Evolutionary conservation across 192 early-diverging fungal genomes (phyloP).

Genomic region (Coemansia umbellata): DNA sequence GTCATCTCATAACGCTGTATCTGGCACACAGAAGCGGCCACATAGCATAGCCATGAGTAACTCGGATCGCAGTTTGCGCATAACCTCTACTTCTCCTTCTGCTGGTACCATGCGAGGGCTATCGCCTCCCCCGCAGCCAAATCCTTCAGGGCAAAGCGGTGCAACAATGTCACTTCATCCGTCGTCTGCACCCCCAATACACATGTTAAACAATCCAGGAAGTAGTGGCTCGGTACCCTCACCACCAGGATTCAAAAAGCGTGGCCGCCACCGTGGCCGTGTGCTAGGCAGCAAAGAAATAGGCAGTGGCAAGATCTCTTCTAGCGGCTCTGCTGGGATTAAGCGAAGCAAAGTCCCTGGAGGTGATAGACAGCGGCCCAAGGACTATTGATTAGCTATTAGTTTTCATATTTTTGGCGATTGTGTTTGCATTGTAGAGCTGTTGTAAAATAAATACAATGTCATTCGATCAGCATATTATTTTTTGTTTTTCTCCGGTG

Average conservation of each 20-base stretch:
- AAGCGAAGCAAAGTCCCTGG: constrained; percentile 20
- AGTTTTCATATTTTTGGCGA: too few relatives aligned
- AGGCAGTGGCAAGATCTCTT: not conserved
- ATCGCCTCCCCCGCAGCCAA: not conserved
- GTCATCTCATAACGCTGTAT: not conserved
- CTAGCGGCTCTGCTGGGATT: not conserved
- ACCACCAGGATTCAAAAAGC: constrained; percentile 14
- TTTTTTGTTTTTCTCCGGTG: too few relatives aligned
- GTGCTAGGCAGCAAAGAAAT: not conserved
- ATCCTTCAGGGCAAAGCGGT: not conserved
- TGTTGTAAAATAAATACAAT: too few relatives aligned
- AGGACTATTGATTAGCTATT: constrained; percentile 3
- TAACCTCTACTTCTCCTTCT: not conserved
- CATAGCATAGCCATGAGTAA: constrained; percentile 1
- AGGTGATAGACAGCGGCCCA: constrained; percentile 16
- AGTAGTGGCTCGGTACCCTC: not conserved
- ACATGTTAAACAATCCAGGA: not conserved
- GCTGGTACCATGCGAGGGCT: not conserved
- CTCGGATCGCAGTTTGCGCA: not conserved
- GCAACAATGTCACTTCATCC: not conserved
- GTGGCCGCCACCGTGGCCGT: constrained; percentile 17
- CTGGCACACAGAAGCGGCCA: constrained; percentile 7
- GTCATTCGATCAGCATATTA: too few relatives aligned
- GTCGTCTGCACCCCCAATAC: not conserved
- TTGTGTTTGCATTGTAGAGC: too few relatives aligned